Base-by-base conservation (phyloP, 345 rosid genomes). In the Tarenaya hassleriana region DNA sequence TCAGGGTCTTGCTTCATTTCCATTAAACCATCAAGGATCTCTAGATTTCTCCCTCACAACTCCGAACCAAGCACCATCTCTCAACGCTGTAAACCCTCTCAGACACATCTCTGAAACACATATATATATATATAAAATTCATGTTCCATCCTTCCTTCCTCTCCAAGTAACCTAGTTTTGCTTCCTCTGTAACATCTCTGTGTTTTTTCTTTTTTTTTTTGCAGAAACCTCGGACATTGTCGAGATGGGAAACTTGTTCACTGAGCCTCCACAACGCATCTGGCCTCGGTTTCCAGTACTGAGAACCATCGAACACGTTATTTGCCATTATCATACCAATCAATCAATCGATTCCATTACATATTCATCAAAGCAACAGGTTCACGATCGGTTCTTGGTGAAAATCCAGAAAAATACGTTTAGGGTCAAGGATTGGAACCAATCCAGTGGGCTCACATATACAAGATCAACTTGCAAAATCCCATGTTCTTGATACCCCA, bases 241-340 rank as follows among this genome's bases (percentile, higher is more conserved):
- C n/a, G n/a, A n/a, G n/a, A n/a, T n/a, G n/a, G n/a, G n/a, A n/a
- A n/a, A n/a, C n/a, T n/a, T n/a, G n/a, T n/a, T n/a, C n/a, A n/a
- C n/a, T n/a, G n/a, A n/a, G n/a, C n/a, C n/a, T n/a, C n/a, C n/a
- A 62, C 54, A 60, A 56, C 42, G 45, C 54, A 49, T 53, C 71
- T 59, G 60, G 63, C 49, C 48, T 62, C 41, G 74, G 67, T 10
- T 70, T 64, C 56, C 74, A 67, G 13, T 64, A 58, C 49, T 58
- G 49, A 41, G 57, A 60, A 59, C 17, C 43, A 61, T 52, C 34
- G 7, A 45, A 5, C 16, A 18, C 19, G 20, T 6, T 60, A 49
- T 21, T n/a, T n/a, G n/a, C 41, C 4, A 34, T n/a, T 35, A 29
- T 62, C 21, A 62, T 38, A 40, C 47, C 21, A 17, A 31, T 19